Conservation (phyloP, 148 eudicot species). For the Fagopyrum homotropicum region DNA sequence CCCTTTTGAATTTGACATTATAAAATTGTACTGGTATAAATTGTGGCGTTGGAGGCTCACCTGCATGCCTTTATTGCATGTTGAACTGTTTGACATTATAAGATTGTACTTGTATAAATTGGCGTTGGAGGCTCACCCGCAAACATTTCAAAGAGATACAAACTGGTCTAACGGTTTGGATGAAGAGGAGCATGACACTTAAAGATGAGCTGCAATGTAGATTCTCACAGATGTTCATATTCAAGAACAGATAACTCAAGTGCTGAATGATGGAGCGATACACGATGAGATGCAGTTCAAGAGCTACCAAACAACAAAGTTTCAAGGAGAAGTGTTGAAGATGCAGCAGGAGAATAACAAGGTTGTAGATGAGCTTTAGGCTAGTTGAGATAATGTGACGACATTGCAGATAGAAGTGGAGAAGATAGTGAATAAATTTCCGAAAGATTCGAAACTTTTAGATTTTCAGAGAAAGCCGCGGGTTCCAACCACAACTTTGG, state of each 20-base stretch:
- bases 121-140: no score
- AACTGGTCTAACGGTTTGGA: slow-evolving; percentile 60
- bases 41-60: no score
- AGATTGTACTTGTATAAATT: no score
- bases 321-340: slow-evolving; percentile 78
- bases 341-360: slow-evolving; percentile 94
- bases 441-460: no score
- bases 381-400: slow-evolving; percentile 58
- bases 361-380: slow-evolving; percentile 69
- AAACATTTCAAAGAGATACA: slow-evolving; percentile 71
- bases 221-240: slow-evolving; percentile 45
- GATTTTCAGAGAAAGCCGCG: no score
- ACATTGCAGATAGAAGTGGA: slow-evolving; percentile 54
- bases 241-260: slow-evolving; percentile 53
- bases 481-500: no score
- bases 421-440: slow-evolving; percentile 37
- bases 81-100: no score
- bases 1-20: no score
- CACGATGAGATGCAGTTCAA: slow-evolving; percentile 74
- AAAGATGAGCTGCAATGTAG: slow-evolving; percentile 63
- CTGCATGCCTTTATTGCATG: no score
- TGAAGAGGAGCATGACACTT: slow-evolving; percentile 49
- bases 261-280: slow-evolving; percentile 52
- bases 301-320: slow-evolving; percentile 74
- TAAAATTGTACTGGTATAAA: no score